Evolutionary conservation across 257 asterid genomes (phyloP).

Genomic region (Avicennia marina): DNA sequence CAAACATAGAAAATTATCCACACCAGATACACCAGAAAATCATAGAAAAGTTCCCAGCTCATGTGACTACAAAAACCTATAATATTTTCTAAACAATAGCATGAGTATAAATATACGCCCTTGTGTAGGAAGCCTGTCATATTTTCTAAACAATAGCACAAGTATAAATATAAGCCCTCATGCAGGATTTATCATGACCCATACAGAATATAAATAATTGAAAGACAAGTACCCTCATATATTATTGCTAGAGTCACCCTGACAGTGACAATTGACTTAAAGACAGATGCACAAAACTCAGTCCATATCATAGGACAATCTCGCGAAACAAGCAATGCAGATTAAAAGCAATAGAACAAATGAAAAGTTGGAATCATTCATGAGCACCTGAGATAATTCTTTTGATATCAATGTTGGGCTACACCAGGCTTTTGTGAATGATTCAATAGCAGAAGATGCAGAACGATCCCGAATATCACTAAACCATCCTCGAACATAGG

Average conservation of each 20-base stretch:
- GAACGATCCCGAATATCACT: conserved; percentile 86
- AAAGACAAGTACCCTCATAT: too few species aligned
- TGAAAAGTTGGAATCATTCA: neutral
- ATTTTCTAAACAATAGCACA: too few species aligned
- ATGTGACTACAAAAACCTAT: neutral
- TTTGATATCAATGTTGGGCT: conserved; percentile 78
- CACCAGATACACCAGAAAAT: neutral
- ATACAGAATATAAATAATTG: too few species aligned
- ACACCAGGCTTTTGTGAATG: conserved; percentile 91
- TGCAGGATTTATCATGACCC: too few species aligned
- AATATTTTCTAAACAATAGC: neutral
- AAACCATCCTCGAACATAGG: conserved; percentile 97
- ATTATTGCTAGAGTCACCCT: too few species aligned
- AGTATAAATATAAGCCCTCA: too few species aligned
- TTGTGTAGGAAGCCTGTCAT: too few species aligned
- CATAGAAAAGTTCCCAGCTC: neutral
- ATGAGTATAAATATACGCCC: too few species aligned
- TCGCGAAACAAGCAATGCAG: neutral
- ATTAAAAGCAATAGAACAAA: neutral
- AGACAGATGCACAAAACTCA: neutral
- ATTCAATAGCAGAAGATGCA: conserved; percentile 71
- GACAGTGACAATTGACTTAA: neutral
- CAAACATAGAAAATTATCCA: too few species aligned
- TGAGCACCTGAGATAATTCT: conserved; percentile 80
- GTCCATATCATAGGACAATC: conserved; percentile 2